Base-by-base conservation (phyloP, 2,329 filamentous ascomycete species). In the Xylariales sp. region DNA sequence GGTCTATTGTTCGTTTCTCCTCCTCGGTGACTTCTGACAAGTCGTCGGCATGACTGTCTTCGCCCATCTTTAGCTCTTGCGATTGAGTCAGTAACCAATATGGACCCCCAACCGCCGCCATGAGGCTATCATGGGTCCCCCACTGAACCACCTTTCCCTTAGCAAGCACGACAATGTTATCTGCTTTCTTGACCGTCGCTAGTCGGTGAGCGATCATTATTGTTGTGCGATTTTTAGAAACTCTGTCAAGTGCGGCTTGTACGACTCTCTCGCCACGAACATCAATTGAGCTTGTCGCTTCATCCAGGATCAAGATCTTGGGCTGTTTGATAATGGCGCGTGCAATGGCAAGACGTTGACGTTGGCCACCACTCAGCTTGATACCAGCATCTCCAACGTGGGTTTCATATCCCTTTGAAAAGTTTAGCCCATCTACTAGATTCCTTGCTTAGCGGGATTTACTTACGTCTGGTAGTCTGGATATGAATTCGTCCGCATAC, bases 121-220 rank as follows among this genome's bases (percentile, higher is more conserved):
- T 83, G 0, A 97, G 85, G 55, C 87, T 86, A 10, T 93, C 87
- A 70, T 97, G 93, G 0, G 87, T 93, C 0, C 93, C 93, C 74
- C 90, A 84, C 77, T 97, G 92, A 7, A 91, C 85, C 0, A 93
- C 86, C 58, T 85, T 81, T 2, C 93, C 93, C 73, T 90, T 78
- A 12, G 77, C 74, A 60, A 82, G 76, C 18, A 82, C 80, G 5
- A 81, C 78, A n/a, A 82, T 81, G 39, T 80, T 80, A 64, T 81
- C 78, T 0, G 81, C 80, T 39, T 79, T 79, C 58, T 81, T 79
- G 41, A 84, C 79, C 0, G 89, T 89, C 34, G 86, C 87, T 0
- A 89, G 81, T 80, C 88, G 23, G 76, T 90, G 88, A 0, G 90
- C 89, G 65, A 92, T 90, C 46, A 90, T 85, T 32, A 92, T 87